Conservation (phyloP, 106 monocot genomes). For the Acanthochlamys bracteata region DNA sequence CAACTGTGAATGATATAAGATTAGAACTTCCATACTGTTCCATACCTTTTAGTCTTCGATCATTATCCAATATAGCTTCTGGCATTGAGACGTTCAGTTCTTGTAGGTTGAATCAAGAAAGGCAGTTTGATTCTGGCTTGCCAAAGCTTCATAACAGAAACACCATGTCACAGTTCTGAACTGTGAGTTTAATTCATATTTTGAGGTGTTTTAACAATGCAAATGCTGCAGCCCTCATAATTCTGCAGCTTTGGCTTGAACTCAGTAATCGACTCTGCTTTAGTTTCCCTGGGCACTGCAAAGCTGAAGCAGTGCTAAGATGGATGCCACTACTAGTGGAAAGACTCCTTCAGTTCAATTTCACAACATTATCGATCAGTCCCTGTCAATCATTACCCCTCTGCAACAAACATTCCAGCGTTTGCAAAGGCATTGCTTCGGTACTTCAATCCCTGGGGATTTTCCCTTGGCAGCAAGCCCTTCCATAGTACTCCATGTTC, state of each 20-base stretch:
- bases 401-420: conserved; percentile 69
- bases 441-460: conserved; percentile 70
- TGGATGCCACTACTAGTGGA: conserved; percentile 84
- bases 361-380: conserved; percentile 64
- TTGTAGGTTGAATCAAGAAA: too few species aligned
- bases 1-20: too few species aligned
- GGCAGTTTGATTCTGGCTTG: too few species aligned
- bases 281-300: conserved; percentile 7
- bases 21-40: too few species aligned
- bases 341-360: conserved; percentile 59
- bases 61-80: too few species aligned
- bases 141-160: too few species aligned
- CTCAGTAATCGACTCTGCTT: not conserved
- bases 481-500: conserved; percentile 87
- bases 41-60: too few species aligned
- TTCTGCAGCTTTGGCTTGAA: not conserved
- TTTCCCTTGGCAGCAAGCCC: conserved; percentile 90
- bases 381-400: conserved; percentile 62
- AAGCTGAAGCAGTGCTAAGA: conserved; percentile 34
- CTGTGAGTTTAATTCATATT: too few species aligned
- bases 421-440: conserved; percentile 78
- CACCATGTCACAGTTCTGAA: too few species aligned
- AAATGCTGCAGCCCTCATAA: not conserved
- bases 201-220: not conserved
- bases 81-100: too few species aligned